Conservation (phyloP, 2,329 filamentous ascomycete genomes). For the Penicillium sclerotiorum region DNA sequence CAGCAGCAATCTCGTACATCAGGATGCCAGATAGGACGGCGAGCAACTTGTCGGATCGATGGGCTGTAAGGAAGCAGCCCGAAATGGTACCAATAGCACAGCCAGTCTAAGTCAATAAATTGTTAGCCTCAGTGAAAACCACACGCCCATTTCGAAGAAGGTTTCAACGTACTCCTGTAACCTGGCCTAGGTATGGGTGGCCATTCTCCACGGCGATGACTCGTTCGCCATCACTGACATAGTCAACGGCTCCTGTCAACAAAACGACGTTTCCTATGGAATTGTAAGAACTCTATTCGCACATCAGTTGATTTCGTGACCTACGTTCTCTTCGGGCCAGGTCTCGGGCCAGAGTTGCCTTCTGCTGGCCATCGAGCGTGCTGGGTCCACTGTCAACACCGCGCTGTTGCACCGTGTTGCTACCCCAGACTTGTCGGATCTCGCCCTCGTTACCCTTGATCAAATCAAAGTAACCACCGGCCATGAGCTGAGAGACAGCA, state of each 20-base stretch:
- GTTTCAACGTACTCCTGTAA: conserved; percentile 44
- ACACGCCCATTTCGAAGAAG: not conserved
- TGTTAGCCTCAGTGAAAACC: conserved; percentile 1
- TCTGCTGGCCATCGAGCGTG: conserved; percentile 55
- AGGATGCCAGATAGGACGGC: conserved; percentile 73
- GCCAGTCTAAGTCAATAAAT: conserved; percentile 57
- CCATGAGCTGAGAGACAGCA: conserved; percentile 71
- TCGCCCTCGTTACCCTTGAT: conserved; percentile 96
- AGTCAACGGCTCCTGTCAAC: conserved; percentile 78
- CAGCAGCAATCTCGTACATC: conserved; percentile 77
- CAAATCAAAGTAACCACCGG: conserved; percentile 75
- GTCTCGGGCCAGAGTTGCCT: conserved; percentile 63
- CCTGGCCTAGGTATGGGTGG: conserved; percentile 58
- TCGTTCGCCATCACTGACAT: conserved; percentile 72
- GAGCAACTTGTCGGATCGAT: conserved; percentile 65
- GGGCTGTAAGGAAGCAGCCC: conserved; percentile 71
- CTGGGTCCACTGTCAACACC: conserved; percentile 79
- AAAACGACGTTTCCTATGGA: conserved; percentile 65
- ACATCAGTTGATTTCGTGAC: not conserved
- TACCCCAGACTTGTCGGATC: conserved; percentile 71
- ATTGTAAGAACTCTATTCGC: conserved; percentile 2
- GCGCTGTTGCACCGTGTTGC: conserved; percentile 64
- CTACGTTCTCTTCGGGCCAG: conserved; percentile 67
- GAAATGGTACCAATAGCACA: conserved; percentile 84
- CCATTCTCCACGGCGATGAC: conserved; percentile 75